These are phyloP conservation scores for Glycine latifolia DNA, from an alignment of 306 rosid genomes.

Conservation along the genomic window DNA sequence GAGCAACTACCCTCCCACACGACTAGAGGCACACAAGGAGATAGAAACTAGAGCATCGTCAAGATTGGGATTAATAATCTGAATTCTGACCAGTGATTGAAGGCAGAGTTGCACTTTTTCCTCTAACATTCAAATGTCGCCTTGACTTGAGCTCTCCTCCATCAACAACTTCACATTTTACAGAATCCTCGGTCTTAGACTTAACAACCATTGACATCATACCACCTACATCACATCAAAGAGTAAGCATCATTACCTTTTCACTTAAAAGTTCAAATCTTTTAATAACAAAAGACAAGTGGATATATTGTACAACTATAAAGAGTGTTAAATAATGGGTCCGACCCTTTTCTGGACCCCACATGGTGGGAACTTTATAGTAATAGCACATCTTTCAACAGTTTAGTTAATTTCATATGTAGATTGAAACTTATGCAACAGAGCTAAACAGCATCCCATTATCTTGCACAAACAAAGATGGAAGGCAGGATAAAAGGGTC, in stretches of 20 bases:
- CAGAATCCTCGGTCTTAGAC: conserved; percentile 78
- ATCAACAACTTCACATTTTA: conserved; percentile 90
- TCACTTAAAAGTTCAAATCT: background rate
- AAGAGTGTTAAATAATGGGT: background rate
- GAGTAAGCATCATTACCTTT: background rate
- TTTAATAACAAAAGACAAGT: background rate
- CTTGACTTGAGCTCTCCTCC: conserved; percentile 97
- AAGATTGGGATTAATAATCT: conserved; percentile 27
- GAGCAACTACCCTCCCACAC: conserved; percentile 4
- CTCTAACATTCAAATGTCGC: conserved; percentile 93
- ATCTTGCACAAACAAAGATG: background rate
- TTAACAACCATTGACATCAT: conserved; percentile 87
- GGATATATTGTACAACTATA: conserved; percentile 5
- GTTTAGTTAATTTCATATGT: background rate
- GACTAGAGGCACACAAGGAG: background rate
- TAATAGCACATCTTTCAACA: background rate
- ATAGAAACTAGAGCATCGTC: background rate
- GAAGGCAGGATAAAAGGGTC: too few relatives aligned
- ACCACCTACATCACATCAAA: conserved; percentile 64
- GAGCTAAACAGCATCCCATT: background rate
- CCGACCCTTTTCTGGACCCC: background rate
- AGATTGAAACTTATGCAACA: background rate
- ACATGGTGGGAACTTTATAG: background rate
- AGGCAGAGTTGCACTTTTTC: conserved; percentile 98
- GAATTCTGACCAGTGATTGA: conserved; percentile 86